phyloP scores from a whole-genome alignment of 169 alveolate genomes.

The Fabrea salina region DNA sequence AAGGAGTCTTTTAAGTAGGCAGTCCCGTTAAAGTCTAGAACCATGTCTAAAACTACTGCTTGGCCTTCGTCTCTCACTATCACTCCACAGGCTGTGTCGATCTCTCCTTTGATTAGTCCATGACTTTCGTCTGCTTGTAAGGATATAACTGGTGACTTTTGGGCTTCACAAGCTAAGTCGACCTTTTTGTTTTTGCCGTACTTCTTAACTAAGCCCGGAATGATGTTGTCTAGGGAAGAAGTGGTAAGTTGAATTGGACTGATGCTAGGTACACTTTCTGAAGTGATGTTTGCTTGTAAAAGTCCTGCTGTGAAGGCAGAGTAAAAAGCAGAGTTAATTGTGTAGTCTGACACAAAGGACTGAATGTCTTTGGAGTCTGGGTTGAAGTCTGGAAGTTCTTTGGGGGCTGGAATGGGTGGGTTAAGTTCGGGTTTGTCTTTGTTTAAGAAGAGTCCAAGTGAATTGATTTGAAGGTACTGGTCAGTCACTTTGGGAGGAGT shows the following conservation, averaged over 20 bases:
- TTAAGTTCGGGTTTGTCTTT: background rate
- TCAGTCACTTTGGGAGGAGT: background rate
- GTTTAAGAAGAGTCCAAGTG: background rate
- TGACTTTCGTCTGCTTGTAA: background rate
- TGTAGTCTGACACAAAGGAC: conserved; percentile 4
- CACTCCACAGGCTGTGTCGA: background rate
- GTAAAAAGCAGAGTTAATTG: conserved; percentile 7
- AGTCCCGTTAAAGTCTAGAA: background rate
- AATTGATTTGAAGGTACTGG: background rate
- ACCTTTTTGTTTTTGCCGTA: background rate
- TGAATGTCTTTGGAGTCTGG: background rate
- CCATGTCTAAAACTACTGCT: background rate
- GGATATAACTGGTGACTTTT: background rate
- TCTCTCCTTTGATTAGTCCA: background rate
- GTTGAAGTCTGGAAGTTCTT: background rate
- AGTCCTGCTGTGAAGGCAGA: background rate
- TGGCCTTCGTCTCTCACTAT: background rate
- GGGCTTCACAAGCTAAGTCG: background rate
- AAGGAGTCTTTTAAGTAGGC: background rate
- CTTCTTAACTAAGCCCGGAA: conserved; percentile 7
- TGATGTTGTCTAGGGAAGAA: background rate
- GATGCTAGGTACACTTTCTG: background rate
- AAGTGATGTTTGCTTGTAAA: background rate
- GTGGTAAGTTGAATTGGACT: background rate
- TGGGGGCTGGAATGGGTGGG: background rate